These are phyloP conservation scores for Vishniacozyma victoriae DNA, from an alignment of 768 basidiomycete species.

Conservation along the genomic window DNA sequence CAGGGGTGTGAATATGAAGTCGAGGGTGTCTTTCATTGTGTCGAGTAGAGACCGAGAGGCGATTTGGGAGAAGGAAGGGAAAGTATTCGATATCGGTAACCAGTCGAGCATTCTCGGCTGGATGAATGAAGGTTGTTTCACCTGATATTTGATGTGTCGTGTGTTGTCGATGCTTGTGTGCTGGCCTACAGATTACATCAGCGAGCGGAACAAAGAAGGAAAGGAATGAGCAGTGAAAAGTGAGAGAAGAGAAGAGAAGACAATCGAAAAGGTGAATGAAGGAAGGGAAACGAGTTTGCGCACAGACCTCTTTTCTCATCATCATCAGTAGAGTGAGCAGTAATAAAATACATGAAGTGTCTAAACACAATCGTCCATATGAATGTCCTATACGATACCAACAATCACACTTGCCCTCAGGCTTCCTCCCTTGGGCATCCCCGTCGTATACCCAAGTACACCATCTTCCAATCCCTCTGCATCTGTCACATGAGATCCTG, in stretches of 20 bases:
- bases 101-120: too few relatives aligned
- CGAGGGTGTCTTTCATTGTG: too few relatives aligned
- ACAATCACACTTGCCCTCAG: constrained; percentile 72
- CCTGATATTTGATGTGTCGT: too few relatives aligned
- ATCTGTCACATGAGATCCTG: constrained; percentile 8
- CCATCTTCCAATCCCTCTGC: constrained; percentile 31
- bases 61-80: too few relatives aligned
- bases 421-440: constrained; percentile 53
- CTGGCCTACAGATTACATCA: background rate
- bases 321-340: background rate
- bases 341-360: background rate
- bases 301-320: background rate
- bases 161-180: too few relatives aligned
- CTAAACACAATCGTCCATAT: background rate
- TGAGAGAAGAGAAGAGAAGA: background rate
- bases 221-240: background rate
- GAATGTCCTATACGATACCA: constrained; percentile 58
- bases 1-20: too few relatives aligned
- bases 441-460: constrained; percentile 50
- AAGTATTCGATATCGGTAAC: too few relatives aligned
- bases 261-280: background rate
- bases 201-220: background rate
- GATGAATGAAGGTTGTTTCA: too few relatives aligned
- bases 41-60: too few relatives aligned
- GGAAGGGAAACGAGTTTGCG: background rate